phyloP scores from a whole-genome alignment of 768 basidiomycete genomes.

The Mycena capillaripes region DNA sequence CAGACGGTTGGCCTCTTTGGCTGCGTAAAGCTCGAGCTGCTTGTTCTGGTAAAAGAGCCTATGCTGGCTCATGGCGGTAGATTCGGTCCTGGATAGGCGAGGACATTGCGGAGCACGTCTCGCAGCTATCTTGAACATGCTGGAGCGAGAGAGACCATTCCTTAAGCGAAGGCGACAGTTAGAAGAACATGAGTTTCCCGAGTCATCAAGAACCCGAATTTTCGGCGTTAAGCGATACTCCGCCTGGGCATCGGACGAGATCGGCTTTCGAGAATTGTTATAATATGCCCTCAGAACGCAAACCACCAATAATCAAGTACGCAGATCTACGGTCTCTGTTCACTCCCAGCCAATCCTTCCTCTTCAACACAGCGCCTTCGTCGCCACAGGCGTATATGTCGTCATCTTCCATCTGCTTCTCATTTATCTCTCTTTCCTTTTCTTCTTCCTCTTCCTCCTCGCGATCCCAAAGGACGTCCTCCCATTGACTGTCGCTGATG shows the following conservation, averaged over 20 bases:
- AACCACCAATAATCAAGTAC: conserved; percentile 82
- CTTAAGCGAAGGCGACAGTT: conserved; percentile 22
- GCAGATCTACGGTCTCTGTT: conserved; percentile 86
- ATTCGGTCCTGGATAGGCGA: conserved; percentile 39
- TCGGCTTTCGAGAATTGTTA: conserved; percentile 20
- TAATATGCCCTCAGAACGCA: conserved; percentile 76
- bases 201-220: not conserved
- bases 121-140: conserved; percentile 29
- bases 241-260: conserved; percentile 6
- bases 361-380: conserved; percentile 59
- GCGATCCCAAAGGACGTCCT: conserved; percentile 83
- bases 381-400: conserved; percentile 76
- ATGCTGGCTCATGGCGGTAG: conserved; percentile 53
- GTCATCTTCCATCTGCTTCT: conserved; percentile 49
- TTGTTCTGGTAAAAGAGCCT: conserved; percentile 85
- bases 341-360: conserved; percentile 83
- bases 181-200: not conserved
- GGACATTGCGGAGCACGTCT: conserved; percentile 29
- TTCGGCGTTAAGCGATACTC: conserved; percentile 3
- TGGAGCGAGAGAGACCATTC: conserved; percentile 28
- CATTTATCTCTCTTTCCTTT: conserved; percentile 43
- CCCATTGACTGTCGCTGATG: conserved; percentile 84
- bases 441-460: conserved; percentile 68
- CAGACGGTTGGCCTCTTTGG: conserved; percentile 77
- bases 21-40: conserved; percentile 85